Conservation (phyloP, 441 rosid genomes). For the Eutrema salsugineum region DNA sequence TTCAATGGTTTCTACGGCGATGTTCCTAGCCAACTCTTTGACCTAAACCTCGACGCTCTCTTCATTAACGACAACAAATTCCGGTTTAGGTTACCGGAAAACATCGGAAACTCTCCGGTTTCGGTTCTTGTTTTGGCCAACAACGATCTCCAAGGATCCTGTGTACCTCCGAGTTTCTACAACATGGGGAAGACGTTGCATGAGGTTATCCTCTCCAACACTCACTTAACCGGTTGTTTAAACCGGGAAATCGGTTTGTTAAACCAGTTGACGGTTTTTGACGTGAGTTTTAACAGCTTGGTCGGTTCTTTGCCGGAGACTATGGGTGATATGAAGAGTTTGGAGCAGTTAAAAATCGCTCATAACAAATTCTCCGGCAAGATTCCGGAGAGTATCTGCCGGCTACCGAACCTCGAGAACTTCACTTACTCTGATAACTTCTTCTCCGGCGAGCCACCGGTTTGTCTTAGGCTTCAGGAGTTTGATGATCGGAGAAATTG, state of each 20-base stretch:
- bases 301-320: slow-evolving; percentile 66
- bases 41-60: slow-evolving; percentile 74
- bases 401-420: slow-evolving; percentile 60
- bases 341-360: slow-evolving; percentile 76
- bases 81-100: slow-evolving; percentile 50
- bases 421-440: slow-evolving; percentile 76
- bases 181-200: slow-evolving; percentile 59
- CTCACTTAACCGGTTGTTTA: slow-evolving; percentile 63
- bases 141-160: slow-evolving; percentile 46
- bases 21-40: slow-evolving; percentile 55
- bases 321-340: slow-evolving; percentile 60
- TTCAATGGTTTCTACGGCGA: slow-evolving; percentile 54
- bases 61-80: slow-evolving; percentile 78
- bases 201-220: slow-evolving; percentile 49
- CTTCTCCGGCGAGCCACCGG: slow-evolving; percentile 54
- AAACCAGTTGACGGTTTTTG: slow-evolving; percentile 56
- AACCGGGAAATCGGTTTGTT: slow-evolving; percentile 55
- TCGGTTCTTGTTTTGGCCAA: slow-evolving; percentile 80
- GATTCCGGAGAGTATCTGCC: slow-evolving; percentile 61
- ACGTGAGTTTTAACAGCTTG: slow-evolving; percentile 61
- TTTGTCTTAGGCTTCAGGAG: slow-evolving; percentile 47
- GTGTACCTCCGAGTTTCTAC: slow-evolving; percentile 62
- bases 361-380: slow-evolving; percentile 57
- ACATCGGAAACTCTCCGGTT: slow-evolving; percentile 76
- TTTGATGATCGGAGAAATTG: slow-evolving; percentile 64